Percentiles rank a stretch among this genome's conserved stretches.
phyloP scores from a whole-genome alignment of 1,139 yeast genomes.

The Diutina ranongensis region DNA sequence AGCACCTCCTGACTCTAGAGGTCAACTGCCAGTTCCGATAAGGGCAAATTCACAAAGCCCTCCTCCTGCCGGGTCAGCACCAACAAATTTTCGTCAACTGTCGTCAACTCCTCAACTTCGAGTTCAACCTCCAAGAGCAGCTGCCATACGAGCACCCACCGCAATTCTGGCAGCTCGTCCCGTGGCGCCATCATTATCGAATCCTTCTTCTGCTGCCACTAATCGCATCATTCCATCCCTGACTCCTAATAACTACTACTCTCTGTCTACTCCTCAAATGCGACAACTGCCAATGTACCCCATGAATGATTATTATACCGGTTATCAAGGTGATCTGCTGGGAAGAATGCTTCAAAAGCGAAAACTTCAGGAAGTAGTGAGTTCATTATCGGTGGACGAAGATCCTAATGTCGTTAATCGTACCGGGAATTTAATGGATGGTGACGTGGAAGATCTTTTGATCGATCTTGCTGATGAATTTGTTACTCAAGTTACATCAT shows the following conservation, averaged over 20 bases:
- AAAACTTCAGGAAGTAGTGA: constrained; percentile 75
- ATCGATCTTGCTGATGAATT: constrained; percentile 94
- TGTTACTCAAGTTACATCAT: constrained; percentile 81
- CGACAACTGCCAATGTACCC: constrained; percentile 6
- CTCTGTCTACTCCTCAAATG: neutral
- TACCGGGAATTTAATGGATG: constrained; percentile 88
- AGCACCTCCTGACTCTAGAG: neutral
- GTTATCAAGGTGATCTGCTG: constrained; percentile 2
- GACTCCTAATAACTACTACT: neutral
- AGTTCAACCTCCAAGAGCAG: neutral
- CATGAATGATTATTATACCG: neutral
- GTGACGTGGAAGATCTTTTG: constrained; percentile 87
- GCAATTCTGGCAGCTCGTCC: constrained; percentile 1
- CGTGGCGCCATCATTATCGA: neutral
- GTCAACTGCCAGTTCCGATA: neutral
- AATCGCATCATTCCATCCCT: neutral
- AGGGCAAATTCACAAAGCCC: neutral
- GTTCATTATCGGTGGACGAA: constrained; percentile 70
- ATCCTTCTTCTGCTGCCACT: neutral
- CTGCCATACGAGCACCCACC: constrained; percentile 2
- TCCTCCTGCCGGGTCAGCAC: neutral
- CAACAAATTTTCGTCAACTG: neutral
- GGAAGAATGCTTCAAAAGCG: constrained; percentile 84
- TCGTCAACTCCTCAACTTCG: neutral
- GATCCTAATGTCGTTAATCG: constrained; percentile 21